phyloP scores from a whole-genome alignment of 345 rosid genomes.

The Moricandia arvensis region DNA sequence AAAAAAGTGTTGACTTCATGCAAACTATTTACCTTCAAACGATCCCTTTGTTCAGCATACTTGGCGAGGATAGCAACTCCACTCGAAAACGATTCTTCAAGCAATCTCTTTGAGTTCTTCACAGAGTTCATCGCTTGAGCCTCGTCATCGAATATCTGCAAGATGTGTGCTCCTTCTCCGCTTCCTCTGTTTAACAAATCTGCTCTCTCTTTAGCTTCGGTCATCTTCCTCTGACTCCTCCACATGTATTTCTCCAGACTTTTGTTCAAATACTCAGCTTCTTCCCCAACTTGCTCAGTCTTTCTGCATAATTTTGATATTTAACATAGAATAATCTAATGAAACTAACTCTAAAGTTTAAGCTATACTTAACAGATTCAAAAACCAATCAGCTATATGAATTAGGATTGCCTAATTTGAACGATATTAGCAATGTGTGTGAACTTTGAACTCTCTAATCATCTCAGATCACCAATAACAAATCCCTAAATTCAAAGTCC shows the following conservation, averaged over 20 bases:
- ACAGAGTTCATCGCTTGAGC: slow-evolving; percentile 90
- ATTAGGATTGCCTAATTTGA: too few relatives aligned
- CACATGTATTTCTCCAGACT: slow-evolving; percentile 64
- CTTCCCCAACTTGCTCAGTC: slow-evolving; percentile 89
- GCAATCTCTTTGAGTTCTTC: slow-evolving; percentile 73
- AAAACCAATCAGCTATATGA: not conserved
- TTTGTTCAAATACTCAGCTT: slow-evolving; percentile 71
- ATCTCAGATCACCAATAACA: not conserved
- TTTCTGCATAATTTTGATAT: slow-evolving; percentile 46
- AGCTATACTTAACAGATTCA: not conserved
- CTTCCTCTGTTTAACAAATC: slow-evolving; percentile 82
- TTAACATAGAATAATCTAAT: not conserved
- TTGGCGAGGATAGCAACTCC: slow-evolving; percentile 83
- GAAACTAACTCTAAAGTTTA: not conserved
- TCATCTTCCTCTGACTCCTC: slow-evolving; percentile 67
- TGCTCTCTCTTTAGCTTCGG: slow-evolving; percentile 82
- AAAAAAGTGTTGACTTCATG: not conserved
- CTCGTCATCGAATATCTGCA: slow-evolving; percentile 89
- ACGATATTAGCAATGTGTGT: too few relatives aligned
- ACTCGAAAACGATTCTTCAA: slow-evolving; percentile 74
- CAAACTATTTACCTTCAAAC: slow-evolving; percentile 57
- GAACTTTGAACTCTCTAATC: not conserved
- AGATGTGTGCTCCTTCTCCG: slow-evolving; percentile 73
- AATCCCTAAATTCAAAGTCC: not conserved
- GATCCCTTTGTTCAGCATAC: slow-evolving; percentile 90